These are phyloP conservation scores for Arthrobotrys sinensis DNA, from an alignment of 2,329 filamentous ascomycete genomes.

Conservation along the genomic window DNA sequence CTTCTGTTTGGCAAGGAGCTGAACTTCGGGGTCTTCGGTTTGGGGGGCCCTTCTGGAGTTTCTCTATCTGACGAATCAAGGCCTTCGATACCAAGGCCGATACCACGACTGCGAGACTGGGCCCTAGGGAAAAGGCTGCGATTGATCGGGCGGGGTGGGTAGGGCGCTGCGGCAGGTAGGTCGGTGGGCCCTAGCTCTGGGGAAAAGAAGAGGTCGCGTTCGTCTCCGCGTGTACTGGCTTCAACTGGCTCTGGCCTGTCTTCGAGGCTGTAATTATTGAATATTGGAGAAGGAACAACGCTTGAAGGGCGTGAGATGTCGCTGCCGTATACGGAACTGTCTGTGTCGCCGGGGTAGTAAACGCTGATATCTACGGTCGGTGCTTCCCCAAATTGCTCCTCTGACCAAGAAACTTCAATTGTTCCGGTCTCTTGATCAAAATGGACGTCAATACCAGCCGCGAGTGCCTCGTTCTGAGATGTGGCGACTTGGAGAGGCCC, in stretches of 20 bases:
- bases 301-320: conserved; percentile 42
- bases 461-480: conserved; percentile 27
- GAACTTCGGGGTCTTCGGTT: conserved; percentile 21
- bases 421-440: conserved; percentile 60
- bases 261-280: conserved; percentile 41
- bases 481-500: conserved; percentile 15
- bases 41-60: neutral
- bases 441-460: conserved; percentile 57
- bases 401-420: conserved; percentile 60
- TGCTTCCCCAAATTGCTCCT: conserved; percentile 55
- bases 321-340: conserved; percentile 41
- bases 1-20: conserved; percentile 46
- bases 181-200: conserved; percentile 52
- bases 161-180: conserved; percentile 3
- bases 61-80: conserved; percentile 9
- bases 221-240: conserved; percentile 52
- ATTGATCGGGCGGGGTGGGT: conserved; percentile 29
- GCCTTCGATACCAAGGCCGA: conserved; percentile 55
- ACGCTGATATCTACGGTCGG: conserved; percentile 60
- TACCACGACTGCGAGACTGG: conserved; percentile 12
- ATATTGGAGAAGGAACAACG: conserved; percentile 30
- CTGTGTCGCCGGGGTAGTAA: conserved; percentile 55
- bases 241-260: conserved; percentile 45
- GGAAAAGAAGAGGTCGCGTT: conserved; percentile 57
- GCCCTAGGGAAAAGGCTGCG: conserved; percentile 50